These are phyloP conservation scores for Solanum chacoense DNA, from an alignment of 305 asterid genomes.

Conservation along the genomic window DNA sequence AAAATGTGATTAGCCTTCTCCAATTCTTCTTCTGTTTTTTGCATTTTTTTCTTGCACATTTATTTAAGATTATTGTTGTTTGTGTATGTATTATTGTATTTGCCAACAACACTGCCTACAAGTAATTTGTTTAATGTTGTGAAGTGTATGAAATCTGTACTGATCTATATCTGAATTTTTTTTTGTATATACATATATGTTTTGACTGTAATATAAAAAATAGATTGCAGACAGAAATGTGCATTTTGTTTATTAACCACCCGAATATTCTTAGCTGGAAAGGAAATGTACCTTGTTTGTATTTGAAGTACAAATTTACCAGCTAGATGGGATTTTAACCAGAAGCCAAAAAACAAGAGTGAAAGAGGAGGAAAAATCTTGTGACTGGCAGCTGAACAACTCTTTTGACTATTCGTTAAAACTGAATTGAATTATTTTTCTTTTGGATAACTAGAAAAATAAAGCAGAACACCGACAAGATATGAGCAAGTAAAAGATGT, in stretches of 20 bases:
- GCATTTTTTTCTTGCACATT: neutral
- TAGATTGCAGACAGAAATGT: neutral
- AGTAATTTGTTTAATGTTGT: neutral
- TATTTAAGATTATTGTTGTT: neutral
- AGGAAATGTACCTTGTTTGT: neutral
- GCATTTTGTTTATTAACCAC: neutral
- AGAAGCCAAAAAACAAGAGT: neutral
- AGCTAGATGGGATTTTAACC: neutral
- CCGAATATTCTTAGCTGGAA: neutral
- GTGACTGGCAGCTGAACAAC: neutral
- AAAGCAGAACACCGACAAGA: neutral
- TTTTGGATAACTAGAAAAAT: neutral
- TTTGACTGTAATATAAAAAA: neutral
- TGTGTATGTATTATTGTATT: neutral
- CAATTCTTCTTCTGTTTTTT: neutral
- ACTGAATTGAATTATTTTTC: neutral
- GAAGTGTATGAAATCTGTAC: neutral
- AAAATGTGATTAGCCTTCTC: slow-evolving; percentile 16
- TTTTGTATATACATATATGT: neutral
- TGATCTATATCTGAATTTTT: neutral
- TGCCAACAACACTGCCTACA: neutral
- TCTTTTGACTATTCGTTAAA: neutral
- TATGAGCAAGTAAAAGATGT: neutral
- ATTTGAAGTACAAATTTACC: neutral
- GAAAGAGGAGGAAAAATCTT: neutral